These are phyloP conservation scores for Zangia roseola DNA, from an alignment of 768 basidiomycete species.

Conservation along the genomic window DNA sequence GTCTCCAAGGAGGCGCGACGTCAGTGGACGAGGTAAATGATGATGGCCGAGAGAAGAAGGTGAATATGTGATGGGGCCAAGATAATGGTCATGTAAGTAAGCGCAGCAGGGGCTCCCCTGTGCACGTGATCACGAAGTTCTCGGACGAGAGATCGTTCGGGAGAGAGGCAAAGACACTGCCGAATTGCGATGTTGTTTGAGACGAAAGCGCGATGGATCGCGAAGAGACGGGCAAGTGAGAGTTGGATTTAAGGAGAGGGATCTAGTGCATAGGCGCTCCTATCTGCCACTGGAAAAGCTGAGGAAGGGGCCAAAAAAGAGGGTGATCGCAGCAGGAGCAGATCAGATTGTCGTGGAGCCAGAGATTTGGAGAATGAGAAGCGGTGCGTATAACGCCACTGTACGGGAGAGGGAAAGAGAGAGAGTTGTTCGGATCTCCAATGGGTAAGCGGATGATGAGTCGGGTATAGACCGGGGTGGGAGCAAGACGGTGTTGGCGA, in stretches of 20 bases:
- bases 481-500: slow-evolving; percentile 7
- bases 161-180: background rate
- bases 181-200: background rate
- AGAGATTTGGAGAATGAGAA: slow-evolving; percentile 1
- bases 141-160: too few relatives aligned
- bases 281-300: slow-evolving; percentile 9
- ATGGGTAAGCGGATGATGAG: background rate
- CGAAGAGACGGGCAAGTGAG: slow-evolving; percentile 5
- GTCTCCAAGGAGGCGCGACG: slow-evolving; percentile 29
- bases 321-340: slow-evolving; percentile 16
- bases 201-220: slow-evolving; percentile 21
- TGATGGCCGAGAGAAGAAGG: background rate
- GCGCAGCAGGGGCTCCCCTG: too few relatives aligned
- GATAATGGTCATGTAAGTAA: too few relatives aligned
- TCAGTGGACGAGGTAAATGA: slow-evolving; percentile 19
- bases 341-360: slow-evolving; percentile 22
- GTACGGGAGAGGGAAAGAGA: background rate
- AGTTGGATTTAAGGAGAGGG: too few relatives aligned
- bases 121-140: slow-evolving; percentile 3
- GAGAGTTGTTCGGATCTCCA: too few relatives aligned
- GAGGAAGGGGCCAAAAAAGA: slow-evolving; percentile 1
- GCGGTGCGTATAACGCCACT: slow-evolving; percentile 10
- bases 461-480: slow-evolving; percentile 17
- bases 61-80: background rate
- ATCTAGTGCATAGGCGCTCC: background rate